phyloP scores from a whole-genome alignment of 352 stramenopile genomes.

The Phytophthora podocarpi region DNA sequence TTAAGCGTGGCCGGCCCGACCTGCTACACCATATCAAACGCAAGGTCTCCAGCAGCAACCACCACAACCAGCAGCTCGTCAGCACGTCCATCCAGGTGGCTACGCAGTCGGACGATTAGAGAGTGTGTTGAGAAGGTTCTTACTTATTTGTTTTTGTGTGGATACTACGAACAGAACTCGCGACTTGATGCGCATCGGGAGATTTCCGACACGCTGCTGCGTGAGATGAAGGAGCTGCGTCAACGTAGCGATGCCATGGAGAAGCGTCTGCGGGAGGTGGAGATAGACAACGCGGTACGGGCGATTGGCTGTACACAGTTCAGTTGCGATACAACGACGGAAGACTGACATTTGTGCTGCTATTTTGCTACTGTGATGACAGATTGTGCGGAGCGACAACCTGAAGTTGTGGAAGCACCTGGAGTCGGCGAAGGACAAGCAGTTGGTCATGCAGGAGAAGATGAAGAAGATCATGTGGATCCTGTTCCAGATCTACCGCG shows the following conservation, averaged over 20 bases:
- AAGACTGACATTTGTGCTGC: background rate
- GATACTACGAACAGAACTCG: constrained; percentile 53
- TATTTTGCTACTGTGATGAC: constrained; percentile 2
- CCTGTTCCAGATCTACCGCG: constrained; percentile 89
- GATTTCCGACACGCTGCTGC: constrained; percentile 79
- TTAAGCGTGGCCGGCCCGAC: constrained; percentile 86
- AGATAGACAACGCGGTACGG: constrained; percentile 85
- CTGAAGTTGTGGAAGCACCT: constrained; percentile 90
- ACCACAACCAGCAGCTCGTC: constrained; percentile 57
- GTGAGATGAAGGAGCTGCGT: constrained; percentile 86
- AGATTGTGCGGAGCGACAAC: constrained; percentile 89
- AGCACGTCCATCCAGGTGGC: constrained; percentile 58
- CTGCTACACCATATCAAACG: constrained; percentile 89
- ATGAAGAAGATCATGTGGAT: constrained; percentile 94
- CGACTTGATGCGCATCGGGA: constrained; percentile 73
- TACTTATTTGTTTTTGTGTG: background rate
- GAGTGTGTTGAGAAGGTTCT: background rate
- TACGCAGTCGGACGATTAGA: background rate
- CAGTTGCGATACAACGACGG: background rate
- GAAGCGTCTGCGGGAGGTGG: constrained; percentile 82
- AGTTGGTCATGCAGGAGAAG: constrained; percentile 91
- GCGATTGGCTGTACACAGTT: background rate
- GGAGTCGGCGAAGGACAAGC: constrained; percentile 85
- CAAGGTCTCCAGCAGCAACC: constrained; percentile 75
- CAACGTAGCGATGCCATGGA: constrained; percentile 88